Conservation (phyloP, 768 basidiomycete species). For the Daedaleopsis sinensis region DNA sequence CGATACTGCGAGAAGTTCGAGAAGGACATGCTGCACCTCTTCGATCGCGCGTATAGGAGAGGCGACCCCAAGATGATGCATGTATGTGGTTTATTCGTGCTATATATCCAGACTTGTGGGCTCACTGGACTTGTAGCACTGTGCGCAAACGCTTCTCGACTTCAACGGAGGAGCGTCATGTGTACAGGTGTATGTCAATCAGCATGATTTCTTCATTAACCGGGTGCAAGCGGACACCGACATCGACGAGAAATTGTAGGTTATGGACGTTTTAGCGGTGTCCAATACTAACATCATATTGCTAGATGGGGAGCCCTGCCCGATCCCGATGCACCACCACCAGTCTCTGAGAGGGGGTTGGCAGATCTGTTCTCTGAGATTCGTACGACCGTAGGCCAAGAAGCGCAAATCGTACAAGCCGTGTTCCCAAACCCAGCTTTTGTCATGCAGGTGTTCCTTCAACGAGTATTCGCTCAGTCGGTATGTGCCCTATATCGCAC, state of each 20-base stretch:
- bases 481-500: slow-evolving; percentile 47
- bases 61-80: slow-evolving; percentile 99
- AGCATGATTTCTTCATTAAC: slow-evolving; percentile 99
- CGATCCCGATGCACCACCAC: slow-evolving; percentile 77
- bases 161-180: slow-evolving; percentile 98
- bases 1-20: slow-evolving; percentile 99
- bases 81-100: slow-evolving; percentile 47
- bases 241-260: slow-evolving; percentile 60
- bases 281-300: not conserved
- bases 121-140: slow-evolving; percentile 65
- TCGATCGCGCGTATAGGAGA: slow-evolving; percentile 94
- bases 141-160: slow-evolving; percentile 93
- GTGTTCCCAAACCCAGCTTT: slow-evolving; percentile 96
- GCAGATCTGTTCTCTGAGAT: slow-evolving; percentile 85
- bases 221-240: slow-evolving; percentile 70
- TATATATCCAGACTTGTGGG: not conserved
- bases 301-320: slow-evolving; percentile 80
- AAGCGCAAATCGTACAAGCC: slow-evolving; percentile 97
- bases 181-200: slow-evolving; percentile 98
- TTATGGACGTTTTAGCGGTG: slow-evolving; percentile 1
- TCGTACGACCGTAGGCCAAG: slow-evolving; percentile 87
- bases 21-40: slow-evolving; percentile 95
- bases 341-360: slow-evolving; percentile 79
- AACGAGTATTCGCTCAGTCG: slow-evolving; percentile 96
- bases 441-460: slow-evolving; percentile 98